These are phyloP conservation scores for Avena sativa DNA, from an alignment of 176 grass and related monocot genomes.

Conservation along the genomic window DNA sequence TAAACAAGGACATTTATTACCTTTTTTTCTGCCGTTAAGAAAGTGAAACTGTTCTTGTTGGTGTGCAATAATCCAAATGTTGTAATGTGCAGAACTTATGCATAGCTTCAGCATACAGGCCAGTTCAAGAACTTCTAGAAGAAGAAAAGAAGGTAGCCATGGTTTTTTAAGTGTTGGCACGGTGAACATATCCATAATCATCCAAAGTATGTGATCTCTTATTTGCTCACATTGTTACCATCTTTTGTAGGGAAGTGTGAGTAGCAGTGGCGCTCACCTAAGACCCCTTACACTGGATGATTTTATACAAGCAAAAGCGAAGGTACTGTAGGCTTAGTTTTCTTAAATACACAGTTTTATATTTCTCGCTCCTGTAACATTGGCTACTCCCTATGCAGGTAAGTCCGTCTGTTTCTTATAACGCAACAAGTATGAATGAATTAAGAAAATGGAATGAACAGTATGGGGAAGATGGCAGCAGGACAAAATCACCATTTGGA, in stretches of 20 bases:
- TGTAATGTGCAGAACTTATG: constrained; percentile 79
- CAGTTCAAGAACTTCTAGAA: constrained; percentile 89
- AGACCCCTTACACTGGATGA: constrained; percentile 78
- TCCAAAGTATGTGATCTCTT: not conserved
- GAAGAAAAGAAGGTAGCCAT: constrained; percentile 75
- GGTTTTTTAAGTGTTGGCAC: constrained; percentile 20
- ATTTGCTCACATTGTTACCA: constrained; percentile 22
- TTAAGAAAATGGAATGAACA: constrained; percentile 97
- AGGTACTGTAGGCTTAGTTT: constrained; percentile 56
- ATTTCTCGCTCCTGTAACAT: not conserved
- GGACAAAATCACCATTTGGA: constrained; percentile 79
- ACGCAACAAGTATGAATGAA: constrained; percentile 90
- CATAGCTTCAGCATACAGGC: constrained; percentile 90
- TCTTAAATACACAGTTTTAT: not conserved
- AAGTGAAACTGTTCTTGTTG: constrained; percentile 6
- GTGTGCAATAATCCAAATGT: constrained; percentile 34
- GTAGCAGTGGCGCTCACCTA: constrained; percentile 44
- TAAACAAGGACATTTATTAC: not conserved
- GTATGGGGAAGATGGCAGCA: constrained; percentile 91
- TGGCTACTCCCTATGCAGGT: constrained; percentile 53
- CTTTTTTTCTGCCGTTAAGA: constrained; percentile 14
- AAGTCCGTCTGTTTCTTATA: constrained; percentile 81
- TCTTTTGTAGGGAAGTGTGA: constrained; percentile 53
- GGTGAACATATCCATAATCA: not conserved
- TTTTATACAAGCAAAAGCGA: constrained; percentile 93